Evolutionary conservation across 1,284 basidiomycete species (phyloP), one percentile per base, ranked within the genome.

Genomic region (Heimioporus retisporus): DNA sequence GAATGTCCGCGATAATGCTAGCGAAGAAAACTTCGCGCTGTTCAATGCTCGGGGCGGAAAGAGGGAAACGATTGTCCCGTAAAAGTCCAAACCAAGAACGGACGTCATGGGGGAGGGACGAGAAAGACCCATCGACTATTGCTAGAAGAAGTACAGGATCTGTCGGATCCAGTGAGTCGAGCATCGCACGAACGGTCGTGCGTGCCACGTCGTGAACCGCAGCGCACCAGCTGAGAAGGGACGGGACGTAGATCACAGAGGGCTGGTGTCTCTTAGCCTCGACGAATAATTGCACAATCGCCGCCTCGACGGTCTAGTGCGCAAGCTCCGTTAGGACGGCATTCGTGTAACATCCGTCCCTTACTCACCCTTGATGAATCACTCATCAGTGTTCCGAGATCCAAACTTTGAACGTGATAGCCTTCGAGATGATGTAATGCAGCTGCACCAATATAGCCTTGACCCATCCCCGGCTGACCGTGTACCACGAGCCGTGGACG

Each of bases 231-330:
- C 93, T 90, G 1, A 90, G 79, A 2, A 99, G 85, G 0, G 95
- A 94, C 0, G 97, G 98, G 57, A 99, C 96, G 80, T 96, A 99
- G 59, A 99, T 88, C 54, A 99, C 92, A 0, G 96, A 97, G 0
- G 98, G 98, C 74, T 98, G 97, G 77, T 98, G 96, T 42, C 98
- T 91, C 79, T 98, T 99, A 0, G 98, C 98, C 79, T 99, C 98
- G 23, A 97, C 89, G 74, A 99, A 99, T n/a, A 98, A 86, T 73
- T 99, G 97, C 3, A 99, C 95, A 64, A 98, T 92, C 4, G 94
- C 92, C 2, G 97, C 94, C 81, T 99, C 98, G 5, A 92, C 84
- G 6, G 96, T 96, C 94, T 96, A 69, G 19, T 28, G 40, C 4
- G 51, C 5, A 44, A 44, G 35, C 21, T 48, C 18, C 18, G 51